Percentiles rank a stretch among this genome's conserved stretches.
phyloP scores from a whole-genome alignment of 352 stramenopile species.

The Phytophthora idaei region DNA sequence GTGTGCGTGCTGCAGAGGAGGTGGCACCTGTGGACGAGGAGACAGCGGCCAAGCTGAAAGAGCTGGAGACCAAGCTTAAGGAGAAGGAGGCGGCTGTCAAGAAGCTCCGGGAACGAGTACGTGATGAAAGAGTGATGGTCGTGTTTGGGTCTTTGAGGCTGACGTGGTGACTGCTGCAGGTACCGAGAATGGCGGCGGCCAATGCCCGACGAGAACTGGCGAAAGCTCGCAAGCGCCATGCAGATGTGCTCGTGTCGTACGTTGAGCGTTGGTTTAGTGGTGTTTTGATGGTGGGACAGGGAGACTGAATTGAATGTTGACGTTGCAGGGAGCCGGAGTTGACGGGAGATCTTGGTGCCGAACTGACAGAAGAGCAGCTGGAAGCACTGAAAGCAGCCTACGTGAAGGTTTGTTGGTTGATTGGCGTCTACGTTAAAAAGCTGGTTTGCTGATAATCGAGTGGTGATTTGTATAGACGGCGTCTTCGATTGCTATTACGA shows the following conservation, averaged over 20 bases:
- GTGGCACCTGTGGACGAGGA: slow-evolving; percentile 62
- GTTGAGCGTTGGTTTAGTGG: slow-evolving; percentile 14
- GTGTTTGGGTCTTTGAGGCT: background rate
- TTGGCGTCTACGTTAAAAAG: background rate
- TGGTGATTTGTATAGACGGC: slow-evolving; percentile 41
- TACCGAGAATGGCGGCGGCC: slow-evolving; percentile 56
- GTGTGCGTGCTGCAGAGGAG: slow-evolving; percentile 45
- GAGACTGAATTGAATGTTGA: slow-evolving; percentile 2
- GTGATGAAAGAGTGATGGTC: background rate
- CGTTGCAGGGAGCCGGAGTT: slow-evolving; percentile 34
- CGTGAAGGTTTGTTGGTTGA: slow-evolving; percentile 46
- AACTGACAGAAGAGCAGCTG: slow-evolving; percentile 49
- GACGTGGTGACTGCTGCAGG: slow-evolving; percentile 26
- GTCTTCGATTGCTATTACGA: slow-evolving; percentile 59
- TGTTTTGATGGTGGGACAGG: background rate
- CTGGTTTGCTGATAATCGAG: background rate
- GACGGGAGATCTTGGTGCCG: slow-evolving; percentile 23
- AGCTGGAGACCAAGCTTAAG: slow-evolving; percentile 56
- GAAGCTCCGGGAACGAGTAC: slow-evolving; percentile 62
- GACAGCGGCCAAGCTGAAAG: slow-evolving; percentile 44
- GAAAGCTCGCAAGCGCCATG: slow-evolving; percentile 59
- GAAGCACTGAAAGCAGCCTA: slow-evolving; percentile 57
- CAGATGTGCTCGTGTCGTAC: slow-evolving; percentile 56
- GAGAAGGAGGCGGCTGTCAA: slow-evolving; percentile 61
- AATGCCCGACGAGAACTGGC: slow-evolving; percentile 58